Percentiles rank a stretch among this genome's conserved stretches.
phyloP scores from a whole-genome alignment of 345 rosid species.

The Dimocarpus longan region DNA sequence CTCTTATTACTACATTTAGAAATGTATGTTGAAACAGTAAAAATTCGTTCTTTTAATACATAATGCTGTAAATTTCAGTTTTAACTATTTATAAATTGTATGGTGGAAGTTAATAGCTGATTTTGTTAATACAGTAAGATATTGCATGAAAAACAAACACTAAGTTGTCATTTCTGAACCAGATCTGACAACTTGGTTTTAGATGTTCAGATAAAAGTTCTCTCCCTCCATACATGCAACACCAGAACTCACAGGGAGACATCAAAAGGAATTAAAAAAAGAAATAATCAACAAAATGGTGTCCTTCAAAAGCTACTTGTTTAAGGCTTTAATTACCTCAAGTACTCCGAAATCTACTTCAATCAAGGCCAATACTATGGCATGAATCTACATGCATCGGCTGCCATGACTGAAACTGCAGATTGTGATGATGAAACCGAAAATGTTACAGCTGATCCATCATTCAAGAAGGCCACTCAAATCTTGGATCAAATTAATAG shows the following conservation, averaged over 20 bases:
- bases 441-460: not conserved
- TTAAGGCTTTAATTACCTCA: not conserved
- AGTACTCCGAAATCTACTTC: not conserved
- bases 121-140: no score
- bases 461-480: constrained; percentile 23
- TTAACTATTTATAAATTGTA: no score
- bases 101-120: no score
- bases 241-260: not conserved
- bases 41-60: no score
- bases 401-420: constrained; percentile 8
- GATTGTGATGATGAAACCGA: constrained; percentile 12
- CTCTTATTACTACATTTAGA: no score
- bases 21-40: no score
- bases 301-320: not conserved
- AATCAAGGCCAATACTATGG: not conserved
- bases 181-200: no score
- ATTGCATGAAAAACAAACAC: no score
- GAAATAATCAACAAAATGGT: not conserved
- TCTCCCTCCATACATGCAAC: not conserved
- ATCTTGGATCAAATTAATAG: constrained; percentile 29
- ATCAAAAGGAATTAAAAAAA: not conserved
- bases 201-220: not conserved
- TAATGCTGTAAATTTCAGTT: no score
- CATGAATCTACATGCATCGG: not conserved
- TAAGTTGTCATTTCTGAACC: no score